These are phyloP conservation scores for Thecamonas trahens DNA, from an alignment of 78 protist genomes.

Conservation along the genomic window DNA sequence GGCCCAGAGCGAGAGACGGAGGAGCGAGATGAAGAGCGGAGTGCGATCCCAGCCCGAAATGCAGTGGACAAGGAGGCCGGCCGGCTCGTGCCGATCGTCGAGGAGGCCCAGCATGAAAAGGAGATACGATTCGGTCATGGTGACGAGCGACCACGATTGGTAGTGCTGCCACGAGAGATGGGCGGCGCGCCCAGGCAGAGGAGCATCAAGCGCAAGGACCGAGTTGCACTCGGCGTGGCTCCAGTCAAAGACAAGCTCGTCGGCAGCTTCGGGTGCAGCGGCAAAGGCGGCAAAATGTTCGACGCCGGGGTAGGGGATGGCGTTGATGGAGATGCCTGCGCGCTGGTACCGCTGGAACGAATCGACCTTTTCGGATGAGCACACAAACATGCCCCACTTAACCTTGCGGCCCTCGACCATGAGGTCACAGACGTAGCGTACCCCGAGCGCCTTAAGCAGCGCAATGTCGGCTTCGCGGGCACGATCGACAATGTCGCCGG, in stretches of 20 bases:
- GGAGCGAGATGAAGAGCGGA: slow-evolving; percentile 66
- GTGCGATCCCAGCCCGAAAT: slow-evolving; percentile 87
- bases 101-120: neutral
- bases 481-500: neutral
- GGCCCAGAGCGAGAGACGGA: slow-evolving; percentile 72
- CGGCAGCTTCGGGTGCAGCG: no score
- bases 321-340: neutral
- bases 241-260: no score
- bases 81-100: neutral
- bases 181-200: neutral
- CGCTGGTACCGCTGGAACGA: neutral
- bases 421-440: slow-evolving; percentile 19
- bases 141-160: no score
- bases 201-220: neutral
- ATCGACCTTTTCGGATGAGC: slow-evolving; percentile 24
- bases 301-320: slow-evolving; percentile 31
- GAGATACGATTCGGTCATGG: no score
- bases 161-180: neutral
- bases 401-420: slow-evolving; percentile 42
- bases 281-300: neutral
- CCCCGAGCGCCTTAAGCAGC: neutral
- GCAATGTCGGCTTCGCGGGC: neutral
- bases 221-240: no score
- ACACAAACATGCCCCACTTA: neutral
- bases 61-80: slow-evolving; percentile 77